Percentiles rank a stretch among this genome's conserved stretches.
Evolutionary conservation across 176 grass and related monocot genomes (phyloP).

Genomic region (Melocanna baccifera): DNA sequence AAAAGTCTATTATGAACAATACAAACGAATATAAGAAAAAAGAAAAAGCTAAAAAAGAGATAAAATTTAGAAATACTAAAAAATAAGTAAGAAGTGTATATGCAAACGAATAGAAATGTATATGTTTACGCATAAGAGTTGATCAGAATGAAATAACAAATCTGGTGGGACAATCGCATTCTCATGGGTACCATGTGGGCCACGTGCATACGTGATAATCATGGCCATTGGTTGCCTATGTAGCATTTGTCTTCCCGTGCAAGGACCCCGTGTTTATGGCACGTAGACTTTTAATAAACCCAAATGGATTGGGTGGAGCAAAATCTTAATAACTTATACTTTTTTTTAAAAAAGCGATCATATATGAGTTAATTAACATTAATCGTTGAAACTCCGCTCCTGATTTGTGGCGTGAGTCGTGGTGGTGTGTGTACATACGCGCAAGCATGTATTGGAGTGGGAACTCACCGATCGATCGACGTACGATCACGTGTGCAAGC

Average conservation of each 20-base stretch:
- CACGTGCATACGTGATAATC: constrained; percentile 21
- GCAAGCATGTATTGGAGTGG: too few species aligned
- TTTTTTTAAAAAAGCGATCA: background rate
- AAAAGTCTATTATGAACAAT: too few species aligned
- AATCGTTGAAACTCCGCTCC: background rate
- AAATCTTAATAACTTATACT: background rate
- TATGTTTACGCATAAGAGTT: background rate
- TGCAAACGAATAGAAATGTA: too few species aligned
- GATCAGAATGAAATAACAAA: background rate
- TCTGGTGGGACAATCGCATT: background rate
- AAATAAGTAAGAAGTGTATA: too few species aligned
- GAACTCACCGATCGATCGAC: too few species aligned
- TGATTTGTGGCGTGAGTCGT: background rate
- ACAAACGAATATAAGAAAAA: too few species aligned
- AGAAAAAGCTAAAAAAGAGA: too few species aligned
- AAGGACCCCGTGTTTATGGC: constrained; percentile 30
- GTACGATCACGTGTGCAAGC: background rate
- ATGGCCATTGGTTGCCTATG: background rate
- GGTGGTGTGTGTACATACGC: background rate
- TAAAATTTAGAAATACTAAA: too few species aligned
- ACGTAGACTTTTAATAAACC: background rate
- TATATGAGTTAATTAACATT: background rate
- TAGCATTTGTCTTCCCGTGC: constrained; percentile 16
- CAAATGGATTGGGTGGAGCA: background rate
- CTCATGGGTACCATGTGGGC: constrained; percentile 23